These are phyloP conservation scores for Candida parachauliodes DNA, from an alignment of 805 yeast species.

Conservation along the genomic window DNA sequence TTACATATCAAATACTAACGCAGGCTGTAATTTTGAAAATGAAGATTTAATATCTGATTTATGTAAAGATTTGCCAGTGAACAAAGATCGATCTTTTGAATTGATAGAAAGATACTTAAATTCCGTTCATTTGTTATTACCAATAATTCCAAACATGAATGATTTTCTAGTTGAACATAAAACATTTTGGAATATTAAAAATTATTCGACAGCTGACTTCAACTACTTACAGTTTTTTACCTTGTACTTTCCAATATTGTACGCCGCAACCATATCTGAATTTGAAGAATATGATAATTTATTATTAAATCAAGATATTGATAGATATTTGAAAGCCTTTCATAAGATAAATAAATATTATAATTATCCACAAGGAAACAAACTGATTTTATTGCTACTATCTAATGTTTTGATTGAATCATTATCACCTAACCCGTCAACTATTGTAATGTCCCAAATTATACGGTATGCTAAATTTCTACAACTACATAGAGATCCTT, in stretches of 20 bases:
- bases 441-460: conserved; percentile 52
- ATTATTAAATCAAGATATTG: conserved; percentile 45
- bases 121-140: conserved; percentile 55
- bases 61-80: conserved; percentile 47
- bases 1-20: conserved; percentile 26
- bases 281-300: conserved; percentile 54
- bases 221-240: conserved; percentile 45
- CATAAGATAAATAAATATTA: conserved; percentile 47
- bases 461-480: conserved; percentile 54
- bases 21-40: conserved; percentile 32
- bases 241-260: conserved; percentile 49
- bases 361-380: conserved; percentile 48
- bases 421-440: conserved; percentile 53
- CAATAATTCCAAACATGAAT: conserved; percentile 44
- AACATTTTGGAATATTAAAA: conserved; percentile 39
- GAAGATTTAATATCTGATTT: conserved; percentile 33
- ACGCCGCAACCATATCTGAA: conserved; percentile 57
- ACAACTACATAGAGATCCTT: conserved; percentile 59
- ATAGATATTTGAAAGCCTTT: conserved; percentile 46
- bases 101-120: conserved; percentile 46
- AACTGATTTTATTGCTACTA: conserved; percentile 38
- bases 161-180: conserved; percentile 46
- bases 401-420: conserved; percentile 51
- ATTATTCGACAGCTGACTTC: conserved; percentile 24
- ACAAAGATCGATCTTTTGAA: conserved; percentile 43